Base-by-base conservation (phyloP, 108 stramenopile species). In the Stephanodiscus triporus region DNA sequence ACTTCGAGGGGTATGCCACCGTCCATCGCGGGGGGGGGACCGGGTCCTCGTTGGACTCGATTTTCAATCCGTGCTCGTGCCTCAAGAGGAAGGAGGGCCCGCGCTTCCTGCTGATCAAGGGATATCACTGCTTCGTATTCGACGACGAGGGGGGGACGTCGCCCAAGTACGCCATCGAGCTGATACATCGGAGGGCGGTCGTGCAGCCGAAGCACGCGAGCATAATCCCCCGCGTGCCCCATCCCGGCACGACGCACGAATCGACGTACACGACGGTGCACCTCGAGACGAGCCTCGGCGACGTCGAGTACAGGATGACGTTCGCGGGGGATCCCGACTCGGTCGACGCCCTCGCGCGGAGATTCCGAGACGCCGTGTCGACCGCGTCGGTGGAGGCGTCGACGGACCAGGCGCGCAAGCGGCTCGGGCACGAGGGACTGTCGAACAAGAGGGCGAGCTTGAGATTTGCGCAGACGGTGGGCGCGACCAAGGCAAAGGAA, bases 101-200 rank as follows among this genome's bases (percentile, higher is more conserved):
- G 32, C 75, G 77, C 29, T 82, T 82, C 38, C 36, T 94, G 9
- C 74, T 94, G 27, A 84, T 94, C 76, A 94, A 94, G 78, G 93
- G 93, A 43, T 86, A 86, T 24, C 89, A 89, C 48, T 86, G 87
- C 68, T 94, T 94, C 68, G 89, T 94, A 0, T 94, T 78, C 70
- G 59, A 60, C 0, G 77, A 81, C 30, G 90, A 89, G 48, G 69
- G 72, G 3, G 68, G 77, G 17, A 38, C 66, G 16, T 36, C 86
- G 8, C 93, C 93, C 20, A 86, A 85, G 79, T 94, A 88, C 75
- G 93, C 93, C n/a, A 81, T 94, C 57, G 85, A 80, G 30, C 64
- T 91, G 49, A 84, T 75, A 34, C 78, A 89, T 69, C 59, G 85
- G 43, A 75, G 77, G 66, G 80, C 86, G 22, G 65, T 66, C n/a